These are phyloP conservation scores for Alternaria arborescens DNA, from an alignment of 2,329 filamentous ascomycete species.

Conservation along the genomic window DNA sequence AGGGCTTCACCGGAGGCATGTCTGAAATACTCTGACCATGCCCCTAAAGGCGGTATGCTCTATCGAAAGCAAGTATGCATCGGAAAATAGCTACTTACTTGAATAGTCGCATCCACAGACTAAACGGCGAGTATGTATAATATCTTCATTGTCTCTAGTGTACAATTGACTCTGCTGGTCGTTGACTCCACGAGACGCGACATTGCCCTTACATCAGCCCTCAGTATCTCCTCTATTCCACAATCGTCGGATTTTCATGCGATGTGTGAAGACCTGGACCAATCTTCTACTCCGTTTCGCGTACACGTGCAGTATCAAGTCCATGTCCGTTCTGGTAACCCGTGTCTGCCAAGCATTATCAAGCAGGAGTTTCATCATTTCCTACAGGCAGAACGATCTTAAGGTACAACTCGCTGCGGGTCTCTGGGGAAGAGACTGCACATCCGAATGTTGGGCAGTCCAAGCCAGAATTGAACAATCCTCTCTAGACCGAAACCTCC, in stretches of 20 bases:
- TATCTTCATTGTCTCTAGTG: not conserved
- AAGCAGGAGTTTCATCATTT: not conserved
- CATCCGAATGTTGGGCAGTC: conserved; percentile 69
- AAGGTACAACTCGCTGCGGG: conserved; percentile 63
- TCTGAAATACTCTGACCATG: not conserved
- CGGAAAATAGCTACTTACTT: not conserved
- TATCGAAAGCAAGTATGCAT: not conserved
- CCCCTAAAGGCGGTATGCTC: not conserved
- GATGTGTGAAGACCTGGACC: not conserved
- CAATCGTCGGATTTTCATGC: not conserved
- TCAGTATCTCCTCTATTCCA: not conserved
- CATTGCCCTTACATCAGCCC: not conserved
- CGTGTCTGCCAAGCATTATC: not conserved
- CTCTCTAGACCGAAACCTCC: conserved; percentile 72
- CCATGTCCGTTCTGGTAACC: not conserved
- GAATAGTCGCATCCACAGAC: not conserved
- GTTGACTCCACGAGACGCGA: not conserved
- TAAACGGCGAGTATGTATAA: not conserved
- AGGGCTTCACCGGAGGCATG: not conserved
- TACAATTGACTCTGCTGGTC: not conserved
- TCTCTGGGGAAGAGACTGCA: conserved; percentile 71
- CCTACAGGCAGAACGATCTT: conserved; percentile 17
- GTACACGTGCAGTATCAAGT: not conserved
- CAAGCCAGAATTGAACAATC: conserved; percentile 73
- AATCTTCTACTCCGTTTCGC: not conserved